Conservation (phyloP, 352 stramenopile species). For the Plasmopara muralis region DNA sequence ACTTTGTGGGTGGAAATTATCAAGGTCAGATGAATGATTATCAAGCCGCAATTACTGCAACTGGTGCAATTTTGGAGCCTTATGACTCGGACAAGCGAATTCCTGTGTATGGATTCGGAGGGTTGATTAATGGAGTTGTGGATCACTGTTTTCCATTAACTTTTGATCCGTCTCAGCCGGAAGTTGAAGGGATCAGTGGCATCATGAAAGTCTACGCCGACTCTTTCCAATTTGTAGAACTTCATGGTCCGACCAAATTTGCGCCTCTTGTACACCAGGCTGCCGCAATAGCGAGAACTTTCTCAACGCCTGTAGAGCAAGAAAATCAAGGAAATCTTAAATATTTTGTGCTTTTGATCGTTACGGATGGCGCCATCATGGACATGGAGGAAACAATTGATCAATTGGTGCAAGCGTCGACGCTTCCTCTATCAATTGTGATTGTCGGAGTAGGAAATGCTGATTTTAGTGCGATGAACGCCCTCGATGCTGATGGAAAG, state of each 20-base stretch:
- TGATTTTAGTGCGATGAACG: slow-evolving; percentile 62
- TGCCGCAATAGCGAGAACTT: slow-evolving; percentile 48
- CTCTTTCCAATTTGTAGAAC: slow-evolving; percentile 56
- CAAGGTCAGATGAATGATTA: slow-evolving; percentile 73
- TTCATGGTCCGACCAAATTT: slow-evolving; percentile 76
- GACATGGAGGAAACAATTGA: slow-evolving; percentile 72
- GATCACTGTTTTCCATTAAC: slow-evolving; percentile 72
- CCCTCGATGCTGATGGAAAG: slow-evolving; percentile 51
- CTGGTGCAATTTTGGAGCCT: slow-evolving; percentile 59
- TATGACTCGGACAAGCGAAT: slow-evolving; percentile 76
- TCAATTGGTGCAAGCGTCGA: slow-evolving; percentile 56
- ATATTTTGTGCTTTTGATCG: slow-evolving; percentile 71
- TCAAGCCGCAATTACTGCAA: slow-evolving; percentile 60
- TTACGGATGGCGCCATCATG: slow-evolving; percentile 72
- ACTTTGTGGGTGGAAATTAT: slow-evolving; percentile 51
- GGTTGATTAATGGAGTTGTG: slow-evolving; percentile 48
- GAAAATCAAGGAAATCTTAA: slow-evolving; percentile 36
- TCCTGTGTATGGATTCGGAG: slow-evolving; percentile 78
- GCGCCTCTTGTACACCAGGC: slow-evolving; percentile 68
- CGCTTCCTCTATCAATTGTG: slow-evolving; percentile 69
- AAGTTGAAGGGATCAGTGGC: slow-evolving; percentile 56
- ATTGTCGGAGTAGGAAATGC: slow-evolving; percentile 78
- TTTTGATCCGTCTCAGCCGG: slow-evolving; percentile 50
- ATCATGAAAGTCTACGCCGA: slow-evolving; percentile 58
- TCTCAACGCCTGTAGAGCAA: slow-evolving; percentile 27